A percentile compares a stretch with the other conserved stretches of the same genome.
phyloP scores from a whole-genome alignment of 2,329 filamentous ascomycete species.

The Colletotrichum costaricense region DNA sequence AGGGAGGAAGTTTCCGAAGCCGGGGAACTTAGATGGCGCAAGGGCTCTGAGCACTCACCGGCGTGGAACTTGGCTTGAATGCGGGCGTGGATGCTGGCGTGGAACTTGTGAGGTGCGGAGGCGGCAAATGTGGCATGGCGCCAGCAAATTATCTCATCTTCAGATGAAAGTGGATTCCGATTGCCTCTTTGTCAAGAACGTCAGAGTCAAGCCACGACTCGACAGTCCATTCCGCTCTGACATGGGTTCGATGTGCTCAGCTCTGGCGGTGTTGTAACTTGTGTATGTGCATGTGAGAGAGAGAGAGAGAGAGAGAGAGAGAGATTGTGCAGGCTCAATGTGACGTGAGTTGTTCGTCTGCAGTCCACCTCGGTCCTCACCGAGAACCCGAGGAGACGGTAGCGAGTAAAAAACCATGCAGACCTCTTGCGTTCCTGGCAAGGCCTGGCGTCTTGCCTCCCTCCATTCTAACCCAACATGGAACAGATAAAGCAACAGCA shows the following conservation, averaged over 20 bases:
- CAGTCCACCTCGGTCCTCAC: conserved; percentile 37
- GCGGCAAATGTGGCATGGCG: background rate
- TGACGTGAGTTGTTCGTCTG: conserved; percentile 35
- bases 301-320: background rate
- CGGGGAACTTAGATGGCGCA: conserved; percentile 9
- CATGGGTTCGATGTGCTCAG: conserved; percentile 7
- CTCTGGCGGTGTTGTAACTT: background rate
- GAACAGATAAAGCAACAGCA: background rate
- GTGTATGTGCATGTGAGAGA: background rate
- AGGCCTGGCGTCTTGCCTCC: conserved; percentile 1
- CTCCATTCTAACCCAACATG: conserved; percentile 19
- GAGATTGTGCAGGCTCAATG: conserved; percentile 14
- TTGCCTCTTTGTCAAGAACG: background rate
- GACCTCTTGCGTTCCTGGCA: conserved; percentile 33
- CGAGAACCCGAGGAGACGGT: conserved; percentile 37
- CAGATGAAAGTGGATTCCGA: conserved; percentile 22
- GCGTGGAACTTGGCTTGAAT: conserved; percentile 11
- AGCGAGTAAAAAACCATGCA: conserved; percentile 36
- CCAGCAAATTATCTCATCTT: background rate
- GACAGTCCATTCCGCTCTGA: background rate
- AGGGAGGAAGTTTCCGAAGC: conserved; percentile 6
- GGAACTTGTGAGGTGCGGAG: conserved; percentile 8
- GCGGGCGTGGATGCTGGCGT: conserved; percentile 7
- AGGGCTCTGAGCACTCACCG: conserved; percentile 6
- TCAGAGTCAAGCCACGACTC: background rate